A percentile compares a stretch with the other conserved stretches of the same genome.
These are phyloP conservation scores for Fusarium anthophilum DNA, from an alignment of 2,329 filamentous ascomycete species.

Conservation along the genomic window DNA sequence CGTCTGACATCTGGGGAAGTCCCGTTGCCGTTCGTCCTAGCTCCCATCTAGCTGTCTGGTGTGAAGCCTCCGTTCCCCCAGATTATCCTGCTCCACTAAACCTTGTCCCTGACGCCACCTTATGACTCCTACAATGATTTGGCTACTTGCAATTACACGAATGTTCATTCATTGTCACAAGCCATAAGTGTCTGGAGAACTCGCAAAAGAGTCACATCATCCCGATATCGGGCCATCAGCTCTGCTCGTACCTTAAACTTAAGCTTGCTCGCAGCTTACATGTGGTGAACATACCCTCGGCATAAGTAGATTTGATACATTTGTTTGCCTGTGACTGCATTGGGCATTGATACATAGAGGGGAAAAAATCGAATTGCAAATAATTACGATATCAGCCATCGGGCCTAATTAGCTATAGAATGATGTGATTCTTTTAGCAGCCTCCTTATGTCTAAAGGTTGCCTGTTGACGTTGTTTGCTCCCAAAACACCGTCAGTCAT, in stretches of 20 bases:
- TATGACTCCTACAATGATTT: conserved; percentile 1
- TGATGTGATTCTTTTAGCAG: background rate
- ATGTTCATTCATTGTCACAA: background rate
- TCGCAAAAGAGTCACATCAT: conserved; percentile 2
- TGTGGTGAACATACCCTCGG: conserved; percentile 22
- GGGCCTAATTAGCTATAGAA: background rate
- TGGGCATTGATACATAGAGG: background rate
- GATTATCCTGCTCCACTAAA: conserved; percentile 11
- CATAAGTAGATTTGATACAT: background rate
- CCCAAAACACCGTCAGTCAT: conserved; percentile 9
- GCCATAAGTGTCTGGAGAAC: background rate
- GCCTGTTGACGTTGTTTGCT: background rate
- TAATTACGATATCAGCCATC: conserved; percentile 1
- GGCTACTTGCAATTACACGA: conserved; percentile 12
- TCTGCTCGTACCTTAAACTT: conserved; percentile 2
- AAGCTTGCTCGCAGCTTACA: conserved; percentile 14
- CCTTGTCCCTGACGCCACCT: conserved; percentile 22
- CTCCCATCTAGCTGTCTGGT: conserved; percentile 14
- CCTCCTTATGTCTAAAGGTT: background rate
- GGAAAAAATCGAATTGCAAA: background rate
- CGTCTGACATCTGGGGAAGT: conserved; percentile 27
- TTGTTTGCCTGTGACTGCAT: conserved; percentile 5
- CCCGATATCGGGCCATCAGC: conserved; percentile 34
- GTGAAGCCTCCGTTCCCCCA: conserved; percentile 35
- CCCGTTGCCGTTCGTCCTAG: conserved; percentile 40